These are phyloP conservation scores for Fraxinus baroniana DNA, from an alignment of 305 asterid genomes.

Conservation along the genomic window DNA sequence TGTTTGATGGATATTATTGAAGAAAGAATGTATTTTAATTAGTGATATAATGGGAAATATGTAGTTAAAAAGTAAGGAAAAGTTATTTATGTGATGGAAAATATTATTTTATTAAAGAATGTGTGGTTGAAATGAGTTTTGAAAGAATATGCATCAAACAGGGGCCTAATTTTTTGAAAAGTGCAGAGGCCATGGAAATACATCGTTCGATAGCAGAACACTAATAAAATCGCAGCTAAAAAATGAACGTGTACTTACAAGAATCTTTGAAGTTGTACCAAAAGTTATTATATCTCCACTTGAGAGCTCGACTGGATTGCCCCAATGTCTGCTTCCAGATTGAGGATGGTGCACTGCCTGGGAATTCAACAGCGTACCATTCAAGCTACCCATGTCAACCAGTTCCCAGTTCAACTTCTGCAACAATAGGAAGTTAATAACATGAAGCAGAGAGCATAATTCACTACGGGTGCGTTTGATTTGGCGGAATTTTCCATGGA, in stretches of 20 bases:
- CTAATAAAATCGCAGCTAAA: constrained; percentile 10
- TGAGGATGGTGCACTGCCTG: constrained; percentile 54
- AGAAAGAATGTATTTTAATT: too few relatives aligned
- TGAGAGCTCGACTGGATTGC: constrained; percentile 70
- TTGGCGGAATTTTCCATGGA: too few relatives aligned
- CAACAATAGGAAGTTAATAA: constrained; percentile 14
- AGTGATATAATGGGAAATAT: too few relatives aligned
- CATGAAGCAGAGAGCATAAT: constrained; percentile 23
- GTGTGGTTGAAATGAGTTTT: too few relatives aligned
- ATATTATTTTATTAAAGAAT: too few relatives aligned
- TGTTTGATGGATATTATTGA: too few relatives aligned
- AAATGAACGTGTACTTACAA: constrained; percentile 44
- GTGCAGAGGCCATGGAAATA: neutral
- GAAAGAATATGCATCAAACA: too few relatives aligned
- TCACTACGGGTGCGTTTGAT: too few relatives aligned
- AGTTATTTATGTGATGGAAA: too few relatives aligned
- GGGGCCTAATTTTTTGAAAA: neutral
- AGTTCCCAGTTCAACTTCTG: constrained; percentile 97
- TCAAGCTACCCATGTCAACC: constrained; percentile 98
- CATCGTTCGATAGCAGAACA: neutral
- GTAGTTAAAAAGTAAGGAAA: too few relatives aligned
- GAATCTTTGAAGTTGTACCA: constrained; percentile 75
- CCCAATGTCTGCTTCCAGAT: constrained; percentile 77
- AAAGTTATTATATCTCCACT: constrained; percentile 76
- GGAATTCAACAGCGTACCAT: constrained; percentile 83